phyloP scores from a whole-genome alignment of 257 asterid species.

The Penstemon davidsonii region DNA sequence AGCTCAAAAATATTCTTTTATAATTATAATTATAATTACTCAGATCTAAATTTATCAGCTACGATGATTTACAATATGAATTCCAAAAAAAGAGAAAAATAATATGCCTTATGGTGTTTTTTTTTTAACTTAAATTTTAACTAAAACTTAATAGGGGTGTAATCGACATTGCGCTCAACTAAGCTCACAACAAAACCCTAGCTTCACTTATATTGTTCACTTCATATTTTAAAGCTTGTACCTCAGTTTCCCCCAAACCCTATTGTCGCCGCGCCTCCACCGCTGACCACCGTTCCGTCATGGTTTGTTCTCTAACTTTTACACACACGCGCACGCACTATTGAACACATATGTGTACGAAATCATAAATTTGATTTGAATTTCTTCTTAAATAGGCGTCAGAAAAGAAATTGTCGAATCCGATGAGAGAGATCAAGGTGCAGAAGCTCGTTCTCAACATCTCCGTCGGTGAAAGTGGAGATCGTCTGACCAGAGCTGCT shows the following conservation, averaged over 20 bases:
- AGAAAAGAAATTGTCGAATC: conserved; percentile 47
- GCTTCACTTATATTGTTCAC: conserved; percentile 1
- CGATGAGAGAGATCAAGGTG: conserved; percentile 51
- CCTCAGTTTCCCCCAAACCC: not conserved
- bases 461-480: conserved; percentile 52
- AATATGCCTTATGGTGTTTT: too few relatives aligned
- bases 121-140: too few relatives aligned
- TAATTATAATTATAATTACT: too few relatives aligned
- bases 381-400: conserved; percentile 30
- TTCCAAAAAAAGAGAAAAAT: too few relatives aligned
- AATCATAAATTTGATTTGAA: not conserved
- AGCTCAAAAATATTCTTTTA: too few relatives aligned
- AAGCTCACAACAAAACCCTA: conserved; percentile 26
- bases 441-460: conserved; percentile 52
- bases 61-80: too few relatives aligned
- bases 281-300: conserved; percentile 29
- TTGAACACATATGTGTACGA: not conserved
- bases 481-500: conserved; percentile 54
- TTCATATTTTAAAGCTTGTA: conserved; percentile 3
- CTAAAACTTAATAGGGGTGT: conserved; percentile 17
- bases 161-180: conserved; percentile 2
- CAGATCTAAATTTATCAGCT: too few relatives aligned
- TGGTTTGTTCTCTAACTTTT: conserved; percentile 27
- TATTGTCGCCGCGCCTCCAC: conserved; percentile 33
- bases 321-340: not conserved